Evolutionary conservation across 176 grass and related monocot genomes (phyloP), one percentile per base, ranked within the genome.

Genomic region (Dendrocalamus sinicus): DNA sequence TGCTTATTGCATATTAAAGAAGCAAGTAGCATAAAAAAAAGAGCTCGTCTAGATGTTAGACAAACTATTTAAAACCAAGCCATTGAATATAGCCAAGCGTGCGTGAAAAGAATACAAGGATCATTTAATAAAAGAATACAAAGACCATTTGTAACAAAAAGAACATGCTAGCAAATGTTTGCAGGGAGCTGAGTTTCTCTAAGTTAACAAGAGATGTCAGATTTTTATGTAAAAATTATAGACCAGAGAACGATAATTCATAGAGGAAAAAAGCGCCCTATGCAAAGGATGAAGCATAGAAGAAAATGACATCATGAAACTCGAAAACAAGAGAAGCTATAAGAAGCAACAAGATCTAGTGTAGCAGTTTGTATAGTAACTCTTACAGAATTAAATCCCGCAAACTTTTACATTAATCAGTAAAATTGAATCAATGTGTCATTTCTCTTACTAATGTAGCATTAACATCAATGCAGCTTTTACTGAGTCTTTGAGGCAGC

Each of bases 401-500:
- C 20, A 43, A 66, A 48, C 15, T 16, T 66, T 13, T 4, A 16
- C 23, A 60, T 39, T 4, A 69, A 70, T 24, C 12, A 4, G 10
- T 28, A 43, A 59, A 55, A 44, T 6, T 23, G 37, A 22, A 61
- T 22, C 50, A 20, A 44, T 45, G 16, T 48, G 23, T 12, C 28
- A 69, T 5, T 80, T 78, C 19, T 61, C 75, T 4, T 61, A 71
- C 28, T 71, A 20, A 35, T 20, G 4, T 78, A 77, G 28, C 12
- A 79, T 8, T 50, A n/a, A 60, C 37, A 84, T 73, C 13, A 57
- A 19, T 6, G 12, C 39, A 52, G 6, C 12, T 61, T 80, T 91
- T 89, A 96, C 94, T 96, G 94, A 71, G 76, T 4, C 81, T 91
- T 96, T 67, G 94, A 88, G 61, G 94, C 76, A 23, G 67, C 70